Conservation (phyloP, 23 red algal genomes). For the Chondrus crispus region DNA sequence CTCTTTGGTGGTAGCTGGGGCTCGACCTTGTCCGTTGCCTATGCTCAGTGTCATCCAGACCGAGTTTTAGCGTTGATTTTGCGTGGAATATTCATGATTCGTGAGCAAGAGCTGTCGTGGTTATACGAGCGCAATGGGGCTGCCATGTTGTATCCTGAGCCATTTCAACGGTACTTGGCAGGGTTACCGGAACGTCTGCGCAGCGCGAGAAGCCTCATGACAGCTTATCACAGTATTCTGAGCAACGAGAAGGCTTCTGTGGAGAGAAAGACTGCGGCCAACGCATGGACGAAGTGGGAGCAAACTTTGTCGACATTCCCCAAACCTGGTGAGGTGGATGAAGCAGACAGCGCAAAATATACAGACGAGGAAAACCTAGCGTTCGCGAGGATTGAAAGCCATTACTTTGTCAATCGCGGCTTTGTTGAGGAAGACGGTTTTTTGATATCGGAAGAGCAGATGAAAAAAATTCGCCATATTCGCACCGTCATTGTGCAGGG, state of each 20-base stretch:
- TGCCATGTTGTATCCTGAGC: slow-evolving; percentile 62
- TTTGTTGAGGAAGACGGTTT: slow-evolving; percentile 68
- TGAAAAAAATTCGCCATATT: slow-evolving; percentile 59
- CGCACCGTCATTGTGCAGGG: slow-evolving; percentile 63
- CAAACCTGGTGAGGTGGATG: neutral
- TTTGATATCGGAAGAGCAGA: slow-evolving; percentile 51
- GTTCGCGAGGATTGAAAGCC: slow-evolving; percentile 76
- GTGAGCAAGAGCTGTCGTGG: slow-evolving; percentile 66
- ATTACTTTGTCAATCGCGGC: slow-evolving; percentile 71
- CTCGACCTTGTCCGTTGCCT: slow-evolving; percentile 66
- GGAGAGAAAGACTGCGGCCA: slow-evolving; percentile 47
- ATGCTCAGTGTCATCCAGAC: slow-evolving; percentile 68
- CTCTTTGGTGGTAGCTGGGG: slow-evolving; percentile 81
- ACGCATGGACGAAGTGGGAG: slow-evolving; percentile 76
- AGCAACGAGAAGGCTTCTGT: slow-evolving; percentile 16
- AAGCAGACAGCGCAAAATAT: neutral
- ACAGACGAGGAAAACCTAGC: slow-evolving; percentile 61
- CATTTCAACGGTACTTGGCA: slow-evolving; percentile 35
- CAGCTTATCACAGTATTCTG: slow-evolving; percentile 47
- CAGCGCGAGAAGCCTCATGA: slow-evolving; percentile 16
- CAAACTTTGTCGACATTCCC: slow-evolving; percentile 37
- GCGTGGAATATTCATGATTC: slow-evolving; percentile 69
- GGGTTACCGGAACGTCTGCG: slow-evolving; percentile 52
- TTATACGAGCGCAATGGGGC: slow-evolving; percentile 69
- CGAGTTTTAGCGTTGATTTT: slow-evolving; percentile 64